Conservation (phyloP, 192 early-diverging fungal species). For the Entomortierella beljakovae region DNA sequence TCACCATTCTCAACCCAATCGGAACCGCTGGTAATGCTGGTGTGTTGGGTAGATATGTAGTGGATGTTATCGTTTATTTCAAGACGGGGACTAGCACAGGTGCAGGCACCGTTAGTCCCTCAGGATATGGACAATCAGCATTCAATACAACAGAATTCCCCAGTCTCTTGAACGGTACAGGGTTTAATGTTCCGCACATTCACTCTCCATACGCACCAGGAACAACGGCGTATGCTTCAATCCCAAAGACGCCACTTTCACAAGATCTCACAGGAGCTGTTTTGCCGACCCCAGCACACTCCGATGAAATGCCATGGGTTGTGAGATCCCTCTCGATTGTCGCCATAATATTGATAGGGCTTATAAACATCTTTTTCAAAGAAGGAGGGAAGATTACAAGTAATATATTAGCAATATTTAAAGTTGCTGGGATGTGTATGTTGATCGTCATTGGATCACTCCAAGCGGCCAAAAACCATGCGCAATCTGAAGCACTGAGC, state of each 20-base stretch:
- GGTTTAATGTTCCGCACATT: not conserved
- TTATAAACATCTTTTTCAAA: slow-evolving; percentile 57
- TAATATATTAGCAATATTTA: slow-evolving; percentile 48
- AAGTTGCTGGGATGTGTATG: slow-evolving; percentile 47
- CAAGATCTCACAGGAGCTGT: not conserved
- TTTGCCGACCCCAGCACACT: not conserved
- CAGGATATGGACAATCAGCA: not conserved
- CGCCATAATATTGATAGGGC: slow-evolving; percentile 31
- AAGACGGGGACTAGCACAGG: slow-evolving; percentile 25
- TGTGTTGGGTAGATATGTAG: slow-evolving; percentile 38
- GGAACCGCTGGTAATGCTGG: slow-evolving; percentile 62
- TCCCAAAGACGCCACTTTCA: slow-evolving; percentile 13
- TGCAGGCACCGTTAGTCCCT: slow-evolving; percentile 4
- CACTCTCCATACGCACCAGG: slow-evolving; percentile 31
- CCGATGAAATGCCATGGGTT: slow-evolving; percentile 26
- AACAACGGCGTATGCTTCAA: slow-evolving; percentile 11
- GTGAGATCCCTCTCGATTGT: slow-evolving; percentile 31
- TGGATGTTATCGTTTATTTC: slow-evolving; percentile 43
- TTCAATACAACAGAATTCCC: not conserved
- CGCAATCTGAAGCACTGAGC: slow-evolving; percentile 30
- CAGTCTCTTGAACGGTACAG: slow-evolving; percentile 8
- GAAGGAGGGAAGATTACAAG: slow-evolving; percentile 55
- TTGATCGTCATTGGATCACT: slow-evolving; percentile 45
- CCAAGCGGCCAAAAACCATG: slow-evolving; percentile 47
- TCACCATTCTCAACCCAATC: slow-evolving; percentile 62